Evolutionary conservation across 1,284 basidiomycete species (phyloP), one percentile per base, ranked within the genome.

Genomic region (Trichosporon coremiiforme): DNA sequence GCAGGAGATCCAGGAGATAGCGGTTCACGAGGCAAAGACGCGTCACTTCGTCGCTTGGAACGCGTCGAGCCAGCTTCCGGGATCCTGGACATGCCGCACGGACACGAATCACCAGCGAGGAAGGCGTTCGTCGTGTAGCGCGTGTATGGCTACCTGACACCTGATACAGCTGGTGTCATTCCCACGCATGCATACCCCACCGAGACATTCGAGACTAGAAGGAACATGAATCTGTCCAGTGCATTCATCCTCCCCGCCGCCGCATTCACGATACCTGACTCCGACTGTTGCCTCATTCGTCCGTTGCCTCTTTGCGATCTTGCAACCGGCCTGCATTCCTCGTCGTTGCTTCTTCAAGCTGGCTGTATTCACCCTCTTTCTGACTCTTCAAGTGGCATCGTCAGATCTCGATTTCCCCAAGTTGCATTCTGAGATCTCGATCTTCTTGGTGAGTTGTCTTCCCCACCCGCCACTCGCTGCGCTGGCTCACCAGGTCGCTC

Each of bases 231-330:
- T 53, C 22, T 53, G 15, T 20, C 47, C 9, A 53, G 20, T 10
- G 47, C 47, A 22, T 53, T 53, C 47, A 53, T 9, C 47, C 47
- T 6, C n/a, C 47, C 47, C 47, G 47, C 47, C 47, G 47, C 41
- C 47, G 7, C 47, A 53, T 53, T 53, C 20, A 53, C n/a, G 15
- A n/a, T 47, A 20, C 47, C 47, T 53, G n/a, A 53, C 47, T n/a
- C 17, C 20, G 5, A 4, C 47, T 10, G 20, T 53, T 53, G 47
- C 47, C 41, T 17, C 41, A 45, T 45, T 45, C 41, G 41, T 45
- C 17, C 17, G 7, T 45, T 45, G 41, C 41, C 36, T 10, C 36
- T 38, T 47, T 33, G 33, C 33, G 33, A 33, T 33, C 33, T 33
- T 8, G 33, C n/a, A 9, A 47, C n/a, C 12, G 17, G 47, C 10